Evolutionary conservation across 2,329 filamentous ascomycete genomes (phyloP), one percentile per base, ranked within the genome.

Genomic region (Trichoderma sp.): DNA sequence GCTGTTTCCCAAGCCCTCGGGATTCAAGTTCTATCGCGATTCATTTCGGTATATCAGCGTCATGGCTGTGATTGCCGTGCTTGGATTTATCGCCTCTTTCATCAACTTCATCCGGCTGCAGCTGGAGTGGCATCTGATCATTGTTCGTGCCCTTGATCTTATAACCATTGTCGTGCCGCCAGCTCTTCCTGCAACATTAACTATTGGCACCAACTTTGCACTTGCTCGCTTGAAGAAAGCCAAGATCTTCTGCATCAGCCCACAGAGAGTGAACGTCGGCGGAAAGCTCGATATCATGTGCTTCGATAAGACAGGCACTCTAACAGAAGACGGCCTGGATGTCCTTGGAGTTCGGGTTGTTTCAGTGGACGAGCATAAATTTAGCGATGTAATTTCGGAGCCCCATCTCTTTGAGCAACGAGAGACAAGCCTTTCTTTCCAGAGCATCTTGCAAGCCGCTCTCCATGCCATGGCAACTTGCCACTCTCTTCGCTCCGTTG

Each of bases 101-200:
- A 87, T 97, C 84, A 99, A 99, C 83, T 99, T 99, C 82, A 86
- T 99, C 71, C 92, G 94, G 56, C 88, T 99, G 16, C 91, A 91
- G 68, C 87, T 99, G 67, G 91, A 92, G 27, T 97, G 94, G 94
- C 94, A 97, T 83, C 86, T 98, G 66, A 98, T 99, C 77, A 90
- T 99, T 77, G 92, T 98, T 27, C 91, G 97, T 79, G 97, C 97
- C 0, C 88, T 99, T 63, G 97, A 99, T 86, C 85, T 99, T 74
- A 98, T 99, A 80, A 99, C 97, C 1, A 99, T 99, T 77, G 95
- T 98, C 11, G 97, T 99, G 0, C 97, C 97, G 18, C 97, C 97
- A 21, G 97, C 97, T 9, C 87, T 99, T 7, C 97, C 97, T 0
- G 97, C 97, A 2, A 99, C 97, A 0, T 88, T 99, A 65, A 98